Percentiles rank a stretch among this genome's conserved stretches.
phyloP scores from a whole-genome alignment of 768 basidiomycete genomes.

The Lactarius pseudohatsudake region DNA sequence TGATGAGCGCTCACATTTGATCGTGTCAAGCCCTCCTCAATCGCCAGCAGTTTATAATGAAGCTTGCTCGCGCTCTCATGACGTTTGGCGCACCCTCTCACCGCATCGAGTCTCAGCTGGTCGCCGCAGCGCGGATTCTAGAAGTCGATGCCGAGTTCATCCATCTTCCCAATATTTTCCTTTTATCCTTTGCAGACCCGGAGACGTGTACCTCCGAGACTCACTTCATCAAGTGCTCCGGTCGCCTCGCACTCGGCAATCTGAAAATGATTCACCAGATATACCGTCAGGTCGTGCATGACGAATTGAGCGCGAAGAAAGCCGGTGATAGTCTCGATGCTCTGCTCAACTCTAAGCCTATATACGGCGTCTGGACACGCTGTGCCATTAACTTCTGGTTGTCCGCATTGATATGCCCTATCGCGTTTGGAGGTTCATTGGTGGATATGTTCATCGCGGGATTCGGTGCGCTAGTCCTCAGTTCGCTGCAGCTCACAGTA shows the following conservation, averaged over 20 bases:
- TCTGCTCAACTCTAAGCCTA: slow-evolving; percentile 60
- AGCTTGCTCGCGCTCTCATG: slow-evolving; percentile 84
- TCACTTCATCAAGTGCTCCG: slow-evolving; percentile 77
- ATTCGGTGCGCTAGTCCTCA: slow-evolving; percentile 61
- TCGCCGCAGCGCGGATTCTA: slow-evolving; percentile 84
- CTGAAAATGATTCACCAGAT: slow-evolving; percentile 81
- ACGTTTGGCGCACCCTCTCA: slow-evolving; percentile 89
- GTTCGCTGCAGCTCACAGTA: slow-evolving; percentile 66
- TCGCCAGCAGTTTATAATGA: slow-evolving; percentile 82
- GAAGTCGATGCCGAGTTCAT: slow-evolving; percentile 90
- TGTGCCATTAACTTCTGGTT: slow-evolving; percentile 66
- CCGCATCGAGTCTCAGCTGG: slow-evolving; percentile 86
- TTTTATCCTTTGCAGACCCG: slow-evolving; percentile 84
- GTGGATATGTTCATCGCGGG: slow-evolving; percentile 82
- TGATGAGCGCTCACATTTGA: slow-evolving; percentile 4
- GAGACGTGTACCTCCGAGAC: slow-evolving; percentile 85
- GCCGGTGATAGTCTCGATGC: slow-evolving; percentile 62
- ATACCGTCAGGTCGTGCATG: slow-evolving; percentile 86
- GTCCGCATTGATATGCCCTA: slow-evolving; percentile 74
- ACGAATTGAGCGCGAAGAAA: slow-evolving; percentile 78
- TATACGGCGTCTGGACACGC: slow-evolving; percentile 62
- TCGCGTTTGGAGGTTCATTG: slow-evolving; percentile 82
- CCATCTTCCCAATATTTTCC: slow-evolving; percentile 72
- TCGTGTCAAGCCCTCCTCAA: slow-evolving; percentile 63
- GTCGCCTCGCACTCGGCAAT: slow-evolving; percentile 75